These are phyloP conservation scores for Calvatia gigantea DNA, from an alignment of 768 basidiomycete genomes.

Conservation along the genomic window DNA sequence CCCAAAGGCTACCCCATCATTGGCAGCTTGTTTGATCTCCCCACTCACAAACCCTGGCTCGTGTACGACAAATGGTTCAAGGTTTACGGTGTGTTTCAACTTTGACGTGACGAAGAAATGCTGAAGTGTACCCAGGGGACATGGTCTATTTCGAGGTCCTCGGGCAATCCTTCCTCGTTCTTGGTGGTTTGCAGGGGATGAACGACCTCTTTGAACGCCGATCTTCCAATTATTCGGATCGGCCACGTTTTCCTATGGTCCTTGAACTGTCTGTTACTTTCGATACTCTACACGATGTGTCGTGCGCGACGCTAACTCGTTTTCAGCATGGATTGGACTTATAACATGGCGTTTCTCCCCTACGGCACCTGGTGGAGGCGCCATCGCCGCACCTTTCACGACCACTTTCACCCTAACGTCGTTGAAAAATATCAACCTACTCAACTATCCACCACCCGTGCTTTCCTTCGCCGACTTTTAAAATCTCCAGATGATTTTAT, in stretches of 20 bases:
- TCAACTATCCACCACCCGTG: slow-evolving; percentile 20
- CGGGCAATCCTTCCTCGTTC: slow-evolving; percentile 10
- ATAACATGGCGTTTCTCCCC: slow-evolving; percentile 15
- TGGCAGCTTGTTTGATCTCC: slow-evolving; percentile 4
- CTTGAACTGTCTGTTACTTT: neutral
- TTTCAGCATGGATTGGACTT: slow-evolving; percentile 1
- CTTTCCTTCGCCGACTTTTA: slow-evolving; percentile 19
- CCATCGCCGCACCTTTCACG: slow-evolving; percentile 11
- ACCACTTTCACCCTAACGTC: neutral
- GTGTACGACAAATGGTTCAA: slow-evolving; percentile 8
- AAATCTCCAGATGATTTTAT: slow-evolving; percentile 20
- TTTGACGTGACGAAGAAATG: neutral
- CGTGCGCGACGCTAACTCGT: neutral
- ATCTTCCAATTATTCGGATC: slow-evolving; percentile 15
- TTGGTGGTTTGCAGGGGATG: slow-evolving; percentile 7
- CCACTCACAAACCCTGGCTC: neutral
- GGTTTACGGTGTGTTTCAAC: neutral
- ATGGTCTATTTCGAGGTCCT: slow-evolving; percentile 16
- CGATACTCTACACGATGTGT: neutral
- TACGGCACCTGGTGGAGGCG: slow-evolving; percentile 17
- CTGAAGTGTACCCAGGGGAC: slow-evolving; percentile 8
- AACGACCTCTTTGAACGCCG: slow-evolving; percentile 15
- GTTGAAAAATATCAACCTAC: slow-evolving; percentile 22
- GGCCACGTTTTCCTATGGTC: slow-evolving; percentile 7
- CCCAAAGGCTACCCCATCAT: slow-evolving; percentile 2